Base-by-base conservation (phyloP, 1,284 basidiomycete genomes). In the Inonotus hispidus region DNA sequence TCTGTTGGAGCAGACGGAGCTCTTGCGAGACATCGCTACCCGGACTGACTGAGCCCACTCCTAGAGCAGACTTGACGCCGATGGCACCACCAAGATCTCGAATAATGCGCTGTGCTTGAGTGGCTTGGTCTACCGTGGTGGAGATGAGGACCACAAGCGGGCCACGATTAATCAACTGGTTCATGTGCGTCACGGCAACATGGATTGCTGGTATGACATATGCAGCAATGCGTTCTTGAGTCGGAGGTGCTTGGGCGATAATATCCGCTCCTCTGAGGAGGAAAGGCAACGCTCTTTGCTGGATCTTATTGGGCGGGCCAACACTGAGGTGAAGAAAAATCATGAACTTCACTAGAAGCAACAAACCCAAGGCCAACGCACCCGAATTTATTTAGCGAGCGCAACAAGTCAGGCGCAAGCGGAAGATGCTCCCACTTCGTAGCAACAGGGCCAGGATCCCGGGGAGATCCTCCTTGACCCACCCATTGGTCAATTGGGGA, bases 281-380 rank as follows among this genome's bases (percentile, higher is more conserved):
- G 75, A 97, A 98, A 1, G 96, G 96, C 59, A 99, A 79, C 45
- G 96, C 95, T 59, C 95, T 87, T 71, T 96, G 94, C 74, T 99
- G 96, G 65, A 98, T 97, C 79, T 98, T 99, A 75, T 98, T 98
- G 4, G 96, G 96, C 3, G 96, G 96, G 0, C 96, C 96, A 65
- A 97, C 88, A 52, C 93, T 95, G 67, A 21, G n/a, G 7, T 43
- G 7, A 43, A n/a, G 7, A 43, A 57, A 54, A 50, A 61, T 53
- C 50, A 39, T 27, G 66, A 53, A 49, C 5, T 49, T 47, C 35
- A 59, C 60, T 66, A 62, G 56, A 58, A 21, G n/a, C 54, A 62
- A 39, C 38, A 62, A 65, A 54, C 59, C 38, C 56, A 58, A 63
- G 37, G 50, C 54, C 46, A 39, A 75, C 87, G 72, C 70, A 95